Evolutionary conservation across 2,329 filamentous ascomycete genomes (phyloP), one percentile per base, ranked within the genome.

Genomic region (Aureobasidium sp.): DNA sequence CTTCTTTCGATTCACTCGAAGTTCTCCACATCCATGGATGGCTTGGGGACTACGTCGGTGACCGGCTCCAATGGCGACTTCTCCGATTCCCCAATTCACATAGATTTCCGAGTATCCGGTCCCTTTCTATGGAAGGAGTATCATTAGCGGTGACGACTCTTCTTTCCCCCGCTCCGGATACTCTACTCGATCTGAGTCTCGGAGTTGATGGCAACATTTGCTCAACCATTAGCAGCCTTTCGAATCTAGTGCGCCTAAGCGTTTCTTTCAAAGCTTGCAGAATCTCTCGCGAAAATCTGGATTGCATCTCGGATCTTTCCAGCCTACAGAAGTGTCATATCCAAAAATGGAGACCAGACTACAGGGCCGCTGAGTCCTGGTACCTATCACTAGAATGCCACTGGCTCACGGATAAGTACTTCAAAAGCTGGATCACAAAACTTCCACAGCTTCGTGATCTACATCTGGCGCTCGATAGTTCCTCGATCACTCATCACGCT

Each of bases 391-490:
- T 4, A 4, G 7, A 17, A 0, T 25, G 4, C n/a, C 8, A 10
- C 10, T 50, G 47, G 47, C 19, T 50, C 1, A 50, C 29, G 2
- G 47, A 50, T n/a, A 0, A 17, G 2, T 31, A 50, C 13, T 50
- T 50, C n/a, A 9, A n/a, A 8, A 2, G 3, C 19, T 31, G 27
- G 47, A 10, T 37, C 6, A 3, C 47, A 5, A 50, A 50, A 2
- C 19, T 50, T 9, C 31, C n/a, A 25, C 31, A 17, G 7, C 31
- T 37, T 17, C 19, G 13, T 2, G 5, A 17, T 11, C 19, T 50
- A 0, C 4, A 1, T 0, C 17, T 37, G 7, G 25, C n/a, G 8
- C 6, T 35, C 2, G n/a, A 15, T 15, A 5, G 10, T 2, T 7
- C 2, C 25, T 10, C n/a, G 7, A 4, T 21, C 2, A 49, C 27